Base-by-base conservation (phyloP, 768 basidiomycete species). In the Tricholomella constricta region DNA sequence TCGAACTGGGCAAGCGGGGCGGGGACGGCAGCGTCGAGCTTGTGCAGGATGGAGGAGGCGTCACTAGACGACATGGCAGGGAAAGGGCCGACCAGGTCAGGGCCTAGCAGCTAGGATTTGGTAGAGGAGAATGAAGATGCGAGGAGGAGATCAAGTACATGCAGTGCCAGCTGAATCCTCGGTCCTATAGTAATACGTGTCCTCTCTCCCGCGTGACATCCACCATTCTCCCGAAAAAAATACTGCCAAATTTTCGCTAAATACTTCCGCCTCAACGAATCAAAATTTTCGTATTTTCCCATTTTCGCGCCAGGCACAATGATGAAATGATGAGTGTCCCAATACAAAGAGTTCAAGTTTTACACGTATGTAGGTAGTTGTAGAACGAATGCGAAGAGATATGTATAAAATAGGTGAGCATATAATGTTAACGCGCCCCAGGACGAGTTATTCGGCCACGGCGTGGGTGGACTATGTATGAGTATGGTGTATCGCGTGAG, bases 1-100 rank as follows among this genome's bases (percentile, higher is more conserved):
- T 94, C 91, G 72, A 92, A 88, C 56, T 83, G 72, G 31, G 83
- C 79, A 34, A 93, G 72, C n/a, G 83, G 79, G 6, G 76, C 74
- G n/a, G 85, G 83, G 3, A 83, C 81, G 26, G 78, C 76, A 14
- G 76, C 68, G 68, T 90, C 87, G 57, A 91, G 80, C 62, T 82
- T 83, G 62, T 78, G 77, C 57, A 89, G 78, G 50, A 88, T 32
- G 9, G 10, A 56, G 2, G 79, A 69, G 12, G 64, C 42, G 42
- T 72, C 72, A 26, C 66, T 67, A 29, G 50, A 55, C 50, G 62
- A 59, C 60, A 58, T 63, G 8, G 25, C 22, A 25, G 32, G 27
- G 19, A 32, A 31, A 48, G 25, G 31, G 12, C 19, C 17, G 8
- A 34, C 12, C 25, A 19, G n/a, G 26, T 6, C 8, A 4, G 3